These are phyloP conservation scores for Coemansia sp. DNA, from an alignment of 192 early-diverging fungal genomes.

Conservation along the genomic window DNA sequence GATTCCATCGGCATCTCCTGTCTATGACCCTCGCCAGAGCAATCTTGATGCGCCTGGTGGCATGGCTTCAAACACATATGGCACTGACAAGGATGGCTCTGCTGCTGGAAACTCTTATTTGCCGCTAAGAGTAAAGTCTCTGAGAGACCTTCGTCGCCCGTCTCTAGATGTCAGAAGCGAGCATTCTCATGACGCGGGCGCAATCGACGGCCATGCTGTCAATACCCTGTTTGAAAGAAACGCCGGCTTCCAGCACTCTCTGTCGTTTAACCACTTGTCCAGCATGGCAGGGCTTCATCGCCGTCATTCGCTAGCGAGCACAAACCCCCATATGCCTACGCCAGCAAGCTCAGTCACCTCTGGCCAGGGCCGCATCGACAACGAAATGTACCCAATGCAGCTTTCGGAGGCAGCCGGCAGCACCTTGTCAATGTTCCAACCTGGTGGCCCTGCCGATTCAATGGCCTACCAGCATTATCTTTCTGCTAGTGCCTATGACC, in stretches of 20 bases:
- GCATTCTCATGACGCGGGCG: neutral
- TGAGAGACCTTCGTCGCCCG: slow-evolving; percentile 42
- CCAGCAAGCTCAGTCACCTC: slow-evolving; percentile 4
- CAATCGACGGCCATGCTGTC: slow-evolving; percentile 14
- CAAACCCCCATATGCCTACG: slow-evolving; percentile 15
- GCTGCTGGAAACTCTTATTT: slow-evolving; percentile 5
- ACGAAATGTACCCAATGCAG: neutral
- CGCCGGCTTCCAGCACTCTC: slow-evolving; percentile 18
- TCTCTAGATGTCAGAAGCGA: slow-evolving; percentile 26
- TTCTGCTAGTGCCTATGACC: slow-evolving; percentile 3
- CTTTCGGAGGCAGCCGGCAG: no score
- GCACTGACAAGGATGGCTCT: slow-evolving; percentile 1
- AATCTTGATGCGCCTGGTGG: neutral
- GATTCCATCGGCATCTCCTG: slow-evolving; percentile 15
- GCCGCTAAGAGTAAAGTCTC: slow-evolving; percentile 31
- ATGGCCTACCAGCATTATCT: slow-evolving; percentile 12
- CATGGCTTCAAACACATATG: neutral
- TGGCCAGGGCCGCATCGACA: neutral
- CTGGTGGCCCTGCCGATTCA: neutral
- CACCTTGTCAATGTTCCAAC: neutral
- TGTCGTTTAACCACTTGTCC: slow-evolving; percentile 23
- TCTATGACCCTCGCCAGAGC: slow-evolving; percentile 3
- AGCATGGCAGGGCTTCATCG: slow-evolving; percentile 33
- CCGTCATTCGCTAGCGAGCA: slow-evolving; percentile 42
- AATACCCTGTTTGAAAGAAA: slow-evolving; percentile 28